phyloP scores from a whole-genome alignment of 257 asterid species.

The Rehmannia glutinosa region DNA sequence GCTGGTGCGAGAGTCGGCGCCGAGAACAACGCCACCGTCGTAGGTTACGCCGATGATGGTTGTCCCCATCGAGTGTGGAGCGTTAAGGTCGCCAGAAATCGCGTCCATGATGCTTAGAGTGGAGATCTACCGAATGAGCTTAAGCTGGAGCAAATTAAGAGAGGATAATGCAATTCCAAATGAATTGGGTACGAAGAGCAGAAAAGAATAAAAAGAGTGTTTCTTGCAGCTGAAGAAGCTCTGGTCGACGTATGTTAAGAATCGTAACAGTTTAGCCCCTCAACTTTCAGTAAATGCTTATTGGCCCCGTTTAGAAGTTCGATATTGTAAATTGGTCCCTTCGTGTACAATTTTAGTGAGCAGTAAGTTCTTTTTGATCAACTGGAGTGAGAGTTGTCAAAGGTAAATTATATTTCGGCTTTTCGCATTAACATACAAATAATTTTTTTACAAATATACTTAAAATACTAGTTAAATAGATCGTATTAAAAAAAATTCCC shows the following conservation, averaged over 20 bases:
- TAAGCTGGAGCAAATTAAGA: neutral
- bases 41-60: conserved; percentile 89
- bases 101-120: conserved; percentile 42
- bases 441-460: too few relatives aligned
- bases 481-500: too few relatives aligned
- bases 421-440: too few relatives aligned
- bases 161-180: neutral
- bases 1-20: conserved; percentile 96
- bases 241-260: neutral
- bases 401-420: too few relatives aligned
- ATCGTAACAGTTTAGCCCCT: neutral
- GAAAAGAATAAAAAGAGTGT: neutral
- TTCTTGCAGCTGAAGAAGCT: conserved; percentile 28
- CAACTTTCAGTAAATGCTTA: neutral
- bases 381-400: too few relatives aligned
- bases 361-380: too few relatives aligned
- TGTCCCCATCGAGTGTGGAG: conserved; percentile 85
- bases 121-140: conserved; percentile 11
- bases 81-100: conserved; percentile 44
- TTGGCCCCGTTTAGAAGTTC: conserved; percentile 2
- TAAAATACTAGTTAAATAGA: too few relatives aligned
- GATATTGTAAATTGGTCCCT: neutral
- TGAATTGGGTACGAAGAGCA: neutral
- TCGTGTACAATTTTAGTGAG: too few relatives aligned
- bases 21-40: conserved; percentile 88